Evolutionary conservation across 2,329 filamentous ascomycete genomes (phyloP).

Genomic region (Pseudogymnoascus sp.): DNA sequence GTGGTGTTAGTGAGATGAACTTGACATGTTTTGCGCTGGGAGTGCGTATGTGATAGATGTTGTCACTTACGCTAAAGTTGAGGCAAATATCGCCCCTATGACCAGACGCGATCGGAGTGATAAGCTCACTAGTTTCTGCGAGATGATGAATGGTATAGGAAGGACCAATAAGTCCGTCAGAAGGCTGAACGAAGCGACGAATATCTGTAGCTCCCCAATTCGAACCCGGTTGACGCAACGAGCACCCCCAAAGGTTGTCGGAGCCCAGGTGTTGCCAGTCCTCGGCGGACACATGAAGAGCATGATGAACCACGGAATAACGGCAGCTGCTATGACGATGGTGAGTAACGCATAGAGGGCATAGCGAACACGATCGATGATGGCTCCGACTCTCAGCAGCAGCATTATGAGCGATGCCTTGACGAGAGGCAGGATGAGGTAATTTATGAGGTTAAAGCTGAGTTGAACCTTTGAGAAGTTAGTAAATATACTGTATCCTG

Average conservation of each 20-base stretch:
- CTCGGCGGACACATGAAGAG: background rate
- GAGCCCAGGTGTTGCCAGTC: background rate
- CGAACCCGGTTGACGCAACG: background rate
- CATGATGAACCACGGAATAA: background rate
- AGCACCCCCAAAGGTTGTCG: background rate
- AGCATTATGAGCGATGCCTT: background rate
- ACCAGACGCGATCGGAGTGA: background rate
- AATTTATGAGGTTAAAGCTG: background rate
- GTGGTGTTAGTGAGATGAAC: background rate
- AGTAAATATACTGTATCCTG: background rate
- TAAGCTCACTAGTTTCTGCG: background rate
- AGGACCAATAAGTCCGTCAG: background rate
- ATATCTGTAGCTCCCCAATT: background rate
- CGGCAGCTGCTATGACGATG: background rate
- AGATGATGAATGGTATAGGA: background rate
- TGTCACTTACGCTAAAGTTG: background rate
- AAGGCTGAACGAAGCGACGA: background rate
- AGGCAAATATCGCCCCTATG: background rate
- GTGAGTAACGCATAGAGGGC: background rate
- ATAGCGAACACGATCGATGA: background rate
- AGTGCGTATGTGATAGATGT: background rate
- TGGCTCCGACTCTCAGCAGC: background rate
- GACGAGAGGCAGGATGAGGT: background rate
- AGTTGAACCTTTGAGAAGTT: background rate
- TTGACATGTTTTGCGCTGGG: background rate